Base-by-base conservation (phyloP, 306 rosid genomes). In the Glycyrrhiza uralensis region DNA sequence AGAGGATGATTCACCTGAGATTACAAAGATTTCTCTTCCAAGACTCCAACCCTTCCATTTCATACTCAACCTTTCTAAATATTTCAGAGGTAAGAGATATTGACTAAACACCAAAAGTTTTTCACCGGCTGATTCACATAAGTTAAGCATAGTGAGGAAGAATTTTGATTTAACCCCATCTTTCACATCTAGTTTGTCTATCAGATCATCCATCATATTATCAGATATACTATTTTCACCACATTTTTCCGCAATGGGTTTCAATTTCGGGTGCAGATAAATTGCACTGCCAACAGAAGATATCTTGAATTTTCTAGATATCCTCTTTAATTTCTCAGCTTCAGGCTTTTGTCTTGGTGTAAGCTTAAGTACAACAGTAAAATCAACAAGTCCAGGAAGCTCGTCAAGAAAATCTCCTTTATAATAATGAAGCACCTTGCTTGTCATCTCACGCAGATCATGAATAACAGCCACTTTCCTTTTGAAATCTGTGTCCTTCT, bases 321-420 rank as follows among this genome's bases (percentile, higher is more conserved):
- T 42, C 74, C 45, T 84, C 79, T 81, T 89, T 11, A 91, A 51
- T 22, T 85, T 81, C 35, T 59, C 77, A 56, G 57, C 77, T 79
- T 89, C 94, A 3, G 66, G 79, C 83, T 79, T 89, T 82, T 89
- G 97, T 52, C 52, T 81, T 29, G 89, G 26, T 35, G 85, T 80
- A 50, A 94, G 91, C 54, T 82, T 94, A 17, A 94, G 82, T 3
- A 89, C 74, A 36, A 94, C 87, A 1, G 96, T 89, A 68, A 87
- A 89, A 83, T 94, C 99, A 14, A 81, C 81, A 2, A 94, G 86
- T 41, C 99, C 99, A 18, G 97, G 99, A 76, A 94, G 99, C 82
- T 94, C 99, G 39, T 94, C 99, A 9, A 94, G 91, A 77, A 88
- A 89, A 85, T 94, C 99, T 45, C 99, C 99, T 84, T 86, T 91